Evolutionary conservation across 306 rosid species (phyloP), one percentile per base, ranked within the genome.

Genomic region (Begonia loranthoides): DNA sequence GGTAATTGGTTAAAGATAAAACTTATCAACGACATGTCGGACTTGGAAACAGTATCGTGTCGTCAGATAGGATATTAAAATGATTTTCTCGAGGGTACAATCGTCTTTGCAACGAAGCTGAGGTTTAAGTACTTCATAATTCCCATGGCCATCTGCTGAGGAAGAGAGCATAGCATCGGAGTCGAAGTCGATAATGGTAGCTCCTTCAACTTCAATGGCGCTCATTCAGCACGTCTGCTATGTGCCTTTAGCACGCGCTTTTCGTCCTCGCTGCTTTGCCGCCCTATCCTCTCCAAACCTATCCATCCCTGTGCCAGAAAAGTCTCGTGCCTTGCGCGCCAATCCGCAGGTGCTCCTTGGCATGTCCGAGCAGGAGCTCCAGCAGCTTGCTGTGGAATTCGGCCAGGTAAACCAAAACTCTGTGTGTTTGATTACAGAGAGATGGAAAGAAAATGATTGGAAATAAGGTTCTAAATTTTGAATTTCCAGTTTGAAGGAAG

Each of bases 301-400:
- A 50, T 63, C 76, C 56, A 41, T 59, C 40, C 16, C 74, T 41
- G 34, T n/a, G 15, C 44, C 70, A 9, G 24, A 78, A 50, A 24
- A 79, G 16, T 14, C 73, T 3, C 65, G 56, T 24, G 65, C 59
- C 41, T 40, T 66, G 13, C 54, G 17, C 3, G 45, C 55, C 22
- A 70, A 64, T 56, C 57, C 94, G 12, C 66, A 78, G 58, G 83
- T 82, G 51, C 92, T 85, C 22, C 87, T 90, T 41, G 97, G 97
- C 50, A 48, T 90, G 74, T 80, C 97, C 57, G 87, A 90, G 34
- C 50, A 72, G 21, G 81, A 90, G 48, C 93, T 90, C 50, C 94
- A 78, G 70, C 81, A 82, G 58, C 74, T 90, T 50, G 85, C 94
- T 52, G 52, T 78, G 41, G 73, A 74, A 53, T 72, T 82, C 19